Evolutionary conservation across 768 basidiomycete species (phyloP).

Genomic region (Naganishia randhawae): DNA sequence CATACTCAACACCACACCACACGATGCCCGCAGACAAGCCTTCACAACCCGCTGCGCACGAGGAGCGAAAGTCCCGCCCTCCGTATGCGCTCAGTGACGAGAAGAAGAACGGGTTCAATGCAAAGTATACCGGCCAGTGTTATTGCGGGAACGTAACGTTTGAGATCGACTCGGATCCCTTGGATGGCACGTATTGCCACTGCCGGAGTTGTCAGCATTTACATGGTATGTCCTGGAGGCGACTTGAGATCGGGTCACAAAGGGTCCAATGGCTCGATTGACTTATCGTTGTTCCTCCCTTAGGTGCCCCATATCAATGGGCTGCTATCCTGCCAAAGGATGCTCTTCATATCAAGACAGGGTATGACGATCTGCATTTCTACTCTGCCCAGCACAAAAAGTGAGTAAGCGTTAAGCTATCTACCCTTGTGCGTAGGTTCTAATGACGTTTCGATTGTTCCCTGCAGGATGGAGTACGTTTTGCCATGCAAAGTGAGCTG

Average conservation of each 20-base stretch:
- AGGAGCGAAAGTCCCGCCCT: conserved; percentile 21
- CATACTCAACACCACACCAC: conserved; percentile 11
- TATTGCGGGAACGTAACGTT: conserved; percentile 29
- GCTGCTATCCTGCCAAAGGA: conserved; percentile 30
- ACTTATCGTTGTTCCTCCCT: not conserved
- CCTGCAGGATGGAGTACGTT: conserved; percentile 24
- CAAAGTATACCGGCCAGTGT: conserved; percentile 28
- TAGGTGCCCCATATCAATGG: conserved; percentile 31
- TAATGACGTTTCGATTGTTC: not conserved
- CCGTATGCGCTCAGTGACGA: conserved; percentile 29
- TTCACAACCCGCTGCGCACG: conserved; percentile 21
- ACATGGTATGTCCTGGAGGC: conserved; percentile 16
- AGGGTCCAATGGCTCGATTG: not conserved
- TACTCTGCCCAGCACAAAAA: conserved; percentile 29
- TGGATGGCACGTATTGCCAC: conserved; percentile 29
- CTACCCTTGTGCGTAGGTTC: no score
- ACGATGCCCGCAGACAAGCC: conserved; percentile 26
- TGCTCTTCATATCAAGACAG: conserved; percentile 27
- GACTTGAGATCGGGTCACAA: not conserved
- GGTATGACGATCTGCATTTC: conserved; percentile 28
- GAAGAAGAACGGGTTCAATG: conserved; percentile 32
- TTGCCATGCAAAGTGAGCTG: conserved; percentile 26
- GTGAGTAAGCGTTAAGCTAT: not conserved
- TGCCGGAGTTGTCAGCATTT: conserved; percentile 26
- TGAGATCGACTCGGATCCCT: conserved; percentile 29